phyloP scores from a whole-genome alignment of 1,284 basidiomycete species.

The Apiotrichum sp. region DNA sequence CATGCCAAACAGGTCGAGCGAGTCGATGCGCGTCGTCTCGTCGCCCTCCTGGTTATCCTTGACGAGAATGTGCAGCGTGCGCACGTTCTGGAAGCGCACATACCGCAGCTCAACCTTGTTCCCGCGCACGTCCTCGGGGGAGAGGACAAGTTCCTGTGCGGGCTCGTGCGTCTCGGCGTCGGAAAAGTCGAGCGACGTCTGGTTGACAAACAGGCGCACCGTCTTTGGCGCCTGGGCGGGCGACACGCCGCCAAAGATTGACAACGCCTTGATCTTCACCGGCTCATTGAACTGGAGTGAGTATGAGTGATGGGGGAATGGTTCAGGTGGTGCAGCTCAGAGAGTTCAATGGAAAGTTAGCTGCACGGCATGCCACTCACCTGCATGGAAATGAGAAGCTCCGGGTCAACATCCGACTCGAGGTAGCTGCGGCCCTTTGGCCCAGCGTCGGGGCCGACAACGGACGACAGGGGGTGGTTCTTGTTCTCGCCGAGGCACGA shows the following conservation, averaged over 20 bases:
- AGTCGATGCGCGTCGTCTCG: slow-evolving; percentile 71
- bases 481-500: slow-evolving; percentile 70
- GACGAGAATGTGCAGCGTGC: slow-evolving; percentile 68
- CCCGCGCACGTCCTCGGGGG: slow-evolving; percentile 49
- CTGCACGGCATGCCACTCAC: slow-evolving; percentile 48
- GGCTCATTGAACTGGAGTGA: slow-evolving; percentile 65
- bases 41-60: slow-evolving; percentile 66
- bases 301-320: background rate
- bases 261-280: slow-evolving; percentile 66
- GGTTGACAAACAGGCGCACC: slow-evolving; percentile 61
- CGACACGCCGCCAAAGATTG: slow-evolving; percentile 53
- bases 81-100: slow-evolving; percentile 73
- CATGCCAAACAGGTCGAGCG: slow-evolving; percentile 63
- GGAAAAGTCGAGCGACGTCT: slow-evolving; percentile 60
- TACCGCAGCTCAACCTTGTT: slow-evolving; percentile 60
- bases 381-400: slow-evolving; percentile 64
- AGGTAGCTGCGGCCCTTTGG: slow-evolving; percentile 56
- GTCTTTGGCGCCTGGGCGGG: slow-evolving; percentile 57
- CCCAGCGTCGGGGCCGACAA: slow-evolving; percentile 52
- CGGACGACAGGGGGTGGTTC: slow-evolving; percentile 57
- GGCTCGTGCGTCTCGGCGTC: slow-evolving; percentile 43
- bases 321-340: too few relatives aligned
- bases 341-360: too few relatives aligned
- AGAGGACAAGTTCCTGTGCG: slow-evolving; percentile 47
- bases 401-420: slow-evolving; percentile 67